A percentile compares a stretch with the other conserved stretches of the same genome.
These are phyloP conservation scores for Laguncularia racemosa DNA, from an alignment of 345 rosid genomes.

Conservation along the genomic window DNA sequence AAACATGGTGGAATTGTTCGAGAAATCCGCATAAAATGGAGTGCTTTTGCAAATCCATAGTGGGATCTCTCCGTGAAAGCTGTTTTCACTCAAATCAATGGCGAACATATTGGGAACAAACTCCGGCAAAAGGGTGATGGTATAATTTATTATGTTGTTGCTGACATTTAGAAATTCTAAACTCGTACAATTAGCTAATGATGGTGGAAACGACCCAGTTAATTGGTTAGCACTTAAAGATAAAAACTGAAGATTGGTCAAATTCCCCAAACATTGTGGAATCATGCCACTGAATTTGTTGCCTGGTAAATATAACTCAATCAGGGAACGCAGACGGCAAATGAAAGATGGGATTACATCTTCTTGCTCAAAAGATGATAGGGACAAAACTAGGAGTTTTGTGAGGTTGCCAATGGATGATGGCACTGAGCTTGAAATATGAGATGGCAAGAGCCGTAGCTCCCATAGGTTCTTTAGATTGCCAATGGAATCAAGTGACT, in stretches of 20 bases:
- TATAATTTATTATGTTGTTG: conserved; percentile 9
- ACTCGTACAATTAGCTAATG: conserved; percentile 2
- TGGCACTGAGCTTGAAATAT: background rate
- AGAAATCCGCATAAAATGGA: conserved; percentile 3
- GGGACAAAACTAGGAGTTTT: background rate
- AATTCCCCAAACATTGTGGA: background rate
- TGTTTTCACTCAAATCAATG: conserved; percentile 1
- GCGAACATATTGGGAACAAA: background rate
- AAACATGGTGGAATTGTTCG: conserved; percentile 22
- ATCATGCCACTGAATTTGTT: background rate
- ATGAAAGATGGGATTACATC: background rate
- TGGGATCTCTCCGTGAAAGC: conserved; percentile 16
- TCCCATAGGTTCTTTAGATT: background rate
- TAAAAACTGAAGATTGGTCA: background rate
- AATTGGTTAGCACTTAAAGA: background rate
- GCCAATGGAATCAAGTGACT: too few relatives aligned
- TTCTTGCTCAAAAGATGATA: background rate
- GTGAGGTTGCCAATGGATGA: background rate
- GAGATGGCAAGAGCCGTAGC: background rate
- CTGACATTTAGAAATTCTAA: background rate
- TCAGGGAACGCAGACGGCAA: background rate
- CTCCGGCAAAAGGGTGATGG: conserved; percentile 8
- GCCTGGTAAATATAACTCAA: background rate
- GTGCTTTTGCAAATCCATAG: conserved; percentile 4
- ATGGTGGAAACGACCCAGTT: conserved; percentile 9